phyloP scores from a whole-genome alignment of 2,329 filamentous ascomycete species.

The Aspergillus fijiensis region DNA sequence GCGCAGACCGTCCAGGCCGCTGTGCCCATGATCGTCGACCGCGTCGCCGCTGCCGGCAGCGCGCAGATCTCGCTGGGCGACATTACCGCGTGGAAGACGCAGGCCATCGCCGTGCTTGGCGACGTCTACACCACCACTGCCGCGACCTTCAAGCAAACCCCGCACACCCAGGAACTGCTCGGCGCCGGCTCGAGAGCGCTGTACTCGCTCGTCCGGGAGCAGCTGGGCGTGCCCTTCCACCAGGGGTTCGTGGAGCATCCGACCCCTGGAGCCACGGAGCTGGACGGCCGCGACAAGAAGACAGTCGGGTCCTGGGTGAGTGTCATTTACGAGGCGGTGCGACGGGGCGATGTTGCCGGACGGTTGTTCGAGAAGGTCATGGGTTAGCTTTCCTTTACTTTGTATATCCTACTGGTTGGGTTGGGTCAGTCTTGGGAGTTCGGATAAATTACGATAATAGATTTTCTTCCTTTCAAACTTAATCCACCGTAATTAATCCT shows the following conservation, averaged over 20 bases:
- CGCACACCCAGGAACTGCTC: constrained; percentile 17
- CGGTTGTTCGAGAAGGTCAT: constrained; percentile 9
- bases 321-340: constrained; percentile 24
- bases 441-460: too few relatives aligned
- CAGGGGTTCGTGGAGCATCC: constrained; percentile 29
- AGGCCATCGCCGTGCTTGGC: neutral
- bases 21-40: neutral
- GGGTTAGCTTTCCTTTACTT: neutral
- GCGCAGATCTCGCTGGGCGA: neutral
- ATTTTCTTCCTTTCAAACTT: too few relatives aligned
- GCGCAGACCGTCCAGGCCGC: neutral
- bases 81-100: neutral
- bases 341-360: constrained; percentile 14
- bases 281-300: constrained; percentile 22
- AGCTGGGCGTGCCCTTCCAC: constrained; percentile 33
- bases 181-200: constrained; percentile 27
- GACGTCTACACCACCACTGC: constrained; percentile 14
- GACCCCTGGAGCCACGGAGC: constrained; percentile 5
- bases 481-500: too few relatives aligned
- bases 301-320: constrained; percentile 29
- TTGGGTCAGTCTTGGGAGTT: neutral
- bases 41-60: too few relatives aligned
- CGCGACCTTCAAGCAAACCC: constrained; percentile 14
- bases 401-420: neutral
- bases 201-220: constrained; percentile 34